These are phyloP conservation scores for Yarrowia yakushimensis DNA, from an alignment of 805 yeast genomes.

Conservation along the genomic window DNA sequence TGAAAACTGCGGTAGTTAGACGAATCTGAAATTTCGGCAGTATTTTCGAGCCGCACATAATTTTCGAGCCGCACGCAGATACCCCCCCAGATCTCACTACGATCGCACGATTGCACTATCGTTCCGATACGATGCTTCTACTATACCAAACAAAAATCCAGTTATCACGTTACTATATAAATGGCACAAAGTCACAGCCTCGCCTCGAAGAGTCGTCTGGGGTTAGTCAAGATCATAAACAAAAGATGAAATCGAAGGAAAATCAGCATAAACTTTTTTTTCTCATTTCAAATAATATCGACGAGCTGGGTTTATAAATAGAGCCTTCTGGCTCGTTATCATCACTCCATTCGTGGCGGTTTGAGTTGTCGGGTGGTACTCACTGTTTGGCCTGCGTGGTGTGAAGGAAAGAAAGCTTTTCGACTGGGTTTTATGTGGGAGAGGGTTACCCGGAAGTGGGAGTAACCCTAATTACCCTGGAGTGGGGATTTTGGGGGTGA, in stretches of 20 bases:
- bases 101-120: no score
- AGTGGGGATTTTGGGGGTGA: background rate
- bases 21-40: background rate
- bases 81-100: no score
- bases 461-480: conserved; percentile 5
- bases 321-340: conserved; percentile 27
- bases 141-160: no score
- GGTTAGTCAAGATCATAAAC: background rate
- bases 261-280: conserved; percentile 27
- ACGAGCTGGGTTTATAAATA: conserved; percentile 29
- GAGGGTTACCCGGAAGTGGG: conserved; percentile 4
- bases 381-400: background rate
- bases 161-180: no score
- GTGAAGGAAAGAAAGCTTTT: background rate
- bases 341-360: conserved; percentile 21
- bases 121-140: no score
- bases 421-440: background rate
- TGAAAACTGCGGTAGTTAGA: background rate
- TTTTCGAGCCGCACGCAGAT: no score
- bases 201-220: background rate
- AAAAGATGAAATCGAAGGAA: background rate
- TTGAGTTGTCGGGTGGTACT: background rate
- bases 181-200: no score
- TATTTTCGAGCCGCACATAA: no score
- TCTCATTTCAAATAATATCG: conserved; percentile 27